A percentile compares a stretch with the other conserved stretches of the same genome.
These are phyloP conservation scores for Sugiyamaella marilandica DNA, from an alignment of 805 yeast species.

Conservation along the genomic window DNA sequence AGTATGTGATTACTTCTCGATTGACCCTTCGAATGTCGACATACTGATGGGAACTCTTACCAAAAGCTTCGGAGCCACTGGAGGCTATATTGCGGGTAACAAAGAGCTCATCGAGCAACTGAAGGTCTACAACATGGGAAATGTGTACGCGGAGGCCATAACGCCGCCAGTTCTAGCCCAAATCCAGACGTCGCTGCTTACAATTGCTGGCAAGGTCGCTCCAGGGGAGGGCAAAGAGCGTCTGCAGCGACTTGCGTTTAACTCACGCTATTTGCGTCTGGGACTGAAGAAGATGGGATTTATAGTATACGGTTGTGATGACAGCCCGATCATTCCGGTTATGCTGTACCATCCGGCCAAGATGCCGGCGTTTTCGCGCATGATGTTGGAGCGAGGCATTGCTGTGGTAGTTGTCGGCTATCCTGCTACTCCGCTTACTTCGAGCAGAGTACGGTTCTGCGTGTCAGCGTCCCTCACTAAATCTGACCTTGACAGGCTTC, in stretches of 20 bases:
- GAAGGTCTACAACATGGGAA: conserved; percentile 66
- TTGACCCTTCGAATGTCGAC: conserved; percentile 73
- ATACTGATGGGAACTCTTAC: conserved; percentile 96
- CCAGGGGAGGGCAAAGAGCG: conserved; percentile 95
- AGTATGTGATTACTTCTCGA: conserved; percentile 86
- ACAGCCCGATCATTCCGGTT: conserved; percentile 92
- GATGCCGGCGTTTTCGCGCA: conserved; percentile 87
- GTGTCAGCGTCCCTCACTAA: conserved; percentile 88
- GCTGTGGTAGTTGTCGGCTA: conserved; percentile 97
- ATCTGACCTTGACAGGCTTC: conserved; percentile 81
- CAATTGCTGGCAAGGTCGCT: conserved; percentile 73
- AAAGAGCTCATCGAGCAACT: conserved; percentile 66
- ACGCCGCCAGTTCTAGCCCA: conserved; percentile 92
- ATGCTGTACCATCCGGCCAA: conserved; percentile 85
- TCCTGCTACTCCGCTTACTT: conserved; percentile 92
- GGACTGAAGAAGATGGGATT: conserved; percentile 92
- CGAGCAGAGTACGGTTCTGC: conserved; percentile 89
- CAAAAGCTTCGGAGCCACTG: conserved; percentile 97
- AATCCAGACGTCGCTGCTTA: conserved; percentile 70
- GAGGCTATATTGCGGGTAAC: conserved; percentile 90
- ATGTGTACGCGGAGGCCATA: conserved; percentile 74
- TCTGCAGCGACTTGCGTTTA: conserved; percentile 89
- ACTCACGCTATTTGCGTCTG: conserved; percentile 85
- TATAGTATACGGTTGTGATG: conserved; percentile 91
- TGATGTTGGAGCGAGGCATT: conserved; percentile 69